Base-by-base conservation (phyloP, 2,329 filamentous ascomycete species). In the Colletotrichum cereale region DNA sequence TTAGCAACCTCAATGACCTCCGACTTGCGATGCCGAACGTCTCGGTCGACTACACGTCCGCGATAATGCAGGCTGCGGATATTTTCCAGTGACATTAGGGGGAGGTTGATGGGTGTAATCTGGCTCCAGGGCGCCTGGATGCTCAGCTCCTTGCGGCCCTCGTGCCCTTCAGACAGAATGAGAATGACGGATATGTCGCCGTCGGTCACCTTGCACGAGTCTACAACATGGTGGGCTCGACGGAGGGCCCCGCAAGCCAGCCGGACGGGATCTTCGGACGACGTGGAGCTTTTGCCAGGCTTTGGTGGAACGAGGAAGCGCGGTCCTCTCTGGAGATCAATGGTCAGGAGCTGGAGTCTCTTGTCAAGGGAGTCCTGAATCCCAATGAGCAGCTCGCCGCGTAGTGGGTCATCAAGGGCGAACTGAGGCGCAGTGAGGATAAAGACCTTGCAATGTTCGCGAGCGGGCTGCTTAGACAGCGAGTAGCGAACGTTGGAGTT, bases 121-220 rank as follows among this genome's bases (percentile, higher is more conserved):
- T 88, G 87, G 68, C 91, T 91, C 93, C 93, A 95, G 0, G 92
- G 92, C 7, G 92, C 92, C 79, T 95, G 92, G 12, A 93, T 83
- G 74, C 91, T 93, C 21, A 96, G 81, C 76, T 92, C 89, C 57
- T 89, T 87, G 38, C 87, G 86, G 1, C 91, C 91, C 74, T 89
- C 84, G 62, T 87, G 86, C 31, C 89, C 88, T 75, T 91, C 88
- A 3, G 90, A 92, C 18, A 96, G 82, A 34, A 93, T 89, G 3
- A 95, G 82, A 62, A 95, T 91, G 74, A 91, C 90, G 40, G 91
- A 89, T 65, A 92, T 84, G 34, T 86, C 84, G 2, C 90, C 90
- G 78, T 95, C 92, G 5, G 86, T 84, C 53, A 95, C 80, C 75
- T 90, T 92, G 80, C 91, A 93, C 8, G 91, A 92, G 80, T 95